A percentile compares a stretch with the other conserved stretches of the same genome.
Evolutionary conservation across 306 rosid genomes (phyloP).

Genomic region (Quercus glauca): DNA sequence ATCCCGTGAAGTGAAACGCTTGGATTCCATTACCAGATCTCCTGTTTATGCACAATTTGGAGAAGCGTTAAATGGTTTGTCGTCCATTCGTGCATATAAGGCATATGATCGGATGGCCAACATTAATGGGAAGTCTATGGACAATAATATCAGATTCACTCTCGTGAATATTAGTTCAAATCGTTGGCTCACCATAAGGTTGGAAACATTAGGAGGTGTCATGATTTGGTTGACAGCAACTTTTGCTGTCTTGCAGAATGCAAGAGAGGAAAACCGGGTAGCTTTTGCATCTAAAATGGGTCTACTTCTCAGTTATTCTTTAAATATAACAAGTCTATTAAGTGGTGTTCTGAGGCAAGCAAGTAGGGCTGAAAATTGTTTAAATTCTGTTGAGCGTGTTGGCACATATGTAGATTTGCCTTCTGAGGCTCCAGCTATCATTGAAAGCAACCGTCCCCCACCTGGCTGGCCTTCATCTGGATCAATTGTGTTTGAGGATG

Average conservation of each 20-base stretch:
- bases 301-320: slow-evolving; percentile 75
- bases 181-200: slow-evolving; percentile 70
- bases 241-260: slow-evolving; percentile 80
- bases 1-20: slow-evolving; percentile 78
- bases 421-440: slow-evolving; percentile 66
- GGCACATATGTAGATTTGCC: slow-evolving; percentile 64
- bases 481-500: slow-evolving; percentile 65
- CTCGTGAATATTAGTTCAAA: slow-evolving; percentile 59
- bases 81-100: slow-evolving; percentile 76
- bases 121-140: slow-evolving; percentile 77
- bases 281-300: slow-evolving; percentile 83
- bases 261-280: slow-evolving; percentile 47
- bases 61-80: slow-evolving; percentile 81
- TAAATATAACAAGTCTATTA: slow-evolving; percentile 73
- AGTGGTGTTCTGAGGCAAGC: slow-evolving; percentile 80
- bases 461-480: slow-evolving; percentile 87
- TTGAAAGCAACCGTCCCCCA: slow-evolving; percentile 69
- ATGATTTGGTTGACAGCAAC: slow-evolving; percentile 88
- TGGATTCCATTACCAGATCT: slow-evolving; percentile 84
- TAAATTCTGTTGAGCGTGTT: slow-evolving; percentile 87
- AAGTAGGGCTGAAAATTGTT: slow-evolving; percentile 80
- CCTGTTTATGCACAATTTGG: slow-evolving; percentile 95
- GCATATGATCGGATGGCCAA: slow-evolving; percentile 75
- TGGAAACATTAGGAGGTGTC: slow-evolving; percentile 81
- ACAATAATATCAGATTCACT: slow-evolving; percentile 71